Evolutionary conservation across 306 rosid species (phyloP).

Genomic region (Malus fusca): DNA sequence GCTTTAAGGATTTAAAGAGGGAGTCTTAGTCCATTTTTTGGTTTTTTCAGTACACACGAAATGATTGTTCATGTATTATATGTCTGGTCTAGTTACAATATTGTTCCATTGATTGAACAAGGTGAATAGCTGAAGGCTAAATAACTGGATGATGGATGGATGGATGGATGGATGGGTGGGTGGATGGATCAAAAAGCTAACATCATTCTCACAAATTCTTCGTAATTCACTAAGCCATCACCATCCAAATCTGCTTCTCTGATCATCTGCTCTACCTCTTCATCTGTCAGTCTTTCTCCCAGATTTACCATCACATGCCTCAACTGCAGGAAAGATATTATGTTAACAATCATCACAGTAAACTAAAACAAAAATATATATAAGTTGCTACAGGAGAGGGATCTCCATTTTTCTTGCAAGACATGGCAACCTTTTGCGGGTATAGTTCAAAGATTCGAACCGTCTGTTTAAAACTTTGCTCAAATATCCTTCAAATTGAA

Average conservation of each 20-base stretch:
- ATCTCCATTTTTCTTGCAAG: not conserved
- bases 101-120: too few species aligned
- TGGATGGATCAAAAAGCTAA: constrained; percentile 20
- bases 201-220: constrained; percentile 66
- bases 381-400: not conserved
- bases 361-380: not conserved
- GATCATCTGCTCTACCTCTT: constrained; percentile 58
- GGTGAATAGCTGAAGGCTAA: too few species aligned
- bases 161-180: not conserved
- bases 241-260: constrained; percentile 68
- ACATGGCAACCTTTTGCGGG: too few species aligned
- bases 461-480: too few species aligned
- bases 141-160: not conserved
- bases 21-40: too few species aligned
- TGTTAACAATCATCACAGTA: not conserved
- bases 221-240: constrained; percentile 56
- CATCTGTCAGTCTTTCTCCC: constrained; percentile 47
- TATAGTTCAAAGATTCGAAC: too few species aligned
- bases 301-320: constrained; percentile 44
- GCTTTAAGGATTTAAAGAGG: too few species aligned
- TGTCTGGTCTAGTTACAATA: not conserved
- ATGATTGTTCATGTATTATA: too few species aligned
- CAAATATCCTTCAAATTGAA: too few species aligned
- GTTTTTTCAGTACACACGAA: too few species aligned
- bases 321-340: constrained; percentile 28